phyloP scores from a whole-genome alignment of 352 stramenopile species.

The Pythium sukuiense region DNA sequence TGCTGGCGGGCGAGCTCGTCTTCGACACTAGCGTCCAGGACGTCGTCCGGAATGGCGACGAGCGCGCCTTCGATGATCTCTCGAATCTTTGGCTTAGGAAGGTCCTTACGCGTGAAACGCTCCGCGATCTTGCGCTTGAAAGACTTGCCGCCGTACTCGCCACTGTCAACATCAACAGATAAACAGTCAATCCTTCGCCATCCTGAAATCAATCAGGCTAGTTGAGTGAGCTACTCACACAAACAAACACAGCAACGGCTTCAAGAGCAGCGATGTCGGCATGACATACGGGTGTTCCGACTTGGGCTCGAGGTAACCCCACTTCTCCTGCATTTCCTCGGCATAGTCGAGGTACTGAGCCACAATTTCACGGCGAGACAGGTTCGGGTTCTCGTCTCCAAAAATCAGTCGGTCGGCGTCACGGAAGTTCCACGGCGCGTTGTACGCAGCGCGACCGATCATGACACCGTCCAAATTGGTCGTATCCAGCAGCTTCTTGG shows the following conservation, averaged over 20 bases:
- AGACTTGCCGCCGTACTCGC: slow-evolving; percentile 73
- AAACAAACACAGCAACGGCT: slow-evolving; percentile 75
- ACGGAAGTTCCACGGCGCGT: slow-evolving; percentile 87
- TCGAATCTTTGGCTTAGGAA: slow-evolving; percentile 56
- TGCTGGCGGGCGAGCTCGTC: slow-evolving; percentile 43
- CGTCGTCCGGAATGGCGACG: slow-evolving; percentile 63
- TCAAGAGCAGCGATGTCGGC: slow-evolving; percentile 78
- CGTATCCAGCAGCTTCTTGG: slow-evolving; percentile 82
- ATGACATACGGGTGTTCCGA: slow-evolving; percentile 65
- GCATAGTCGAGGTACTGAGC: slow-evolving; percentile 87
- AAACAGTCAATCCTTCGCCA: no score
- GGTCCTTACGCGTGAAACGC: slow-evolving; percentile 62
- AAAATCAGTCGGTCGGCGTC: slow-evolving; percentile 87
- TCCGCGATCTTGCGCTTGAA: slow-evolving; percentile 80
- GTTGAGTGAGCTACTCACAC: slow-evolving; percentile 2
- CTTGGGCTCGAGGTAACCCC: slow-evolving; percentile 50
- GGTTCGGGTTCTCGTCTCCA: slow-evolving; percentile 68
- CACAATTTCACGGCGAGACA: slow-evolving; percentile 87
- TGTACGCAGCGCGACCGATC: slow-evolving; percentile 89
- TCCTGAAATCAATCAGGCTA: no score
- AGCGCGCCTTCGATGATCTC: slow-evolving; percentile 77
- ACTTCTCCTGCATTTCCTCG: slow-evolving; percentile 71
- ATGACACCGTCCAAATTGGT: slow-evolving; percentile 86
- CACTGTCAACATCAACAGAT: slow-evolving; percentile 30
- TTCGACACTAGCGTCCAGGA: slow-evolving; percentile 67